Evolutionary conservation across 495 filamentous ascomycete genomes (phyloP).

Genomic region (Talaromyces ruber): DNA sequence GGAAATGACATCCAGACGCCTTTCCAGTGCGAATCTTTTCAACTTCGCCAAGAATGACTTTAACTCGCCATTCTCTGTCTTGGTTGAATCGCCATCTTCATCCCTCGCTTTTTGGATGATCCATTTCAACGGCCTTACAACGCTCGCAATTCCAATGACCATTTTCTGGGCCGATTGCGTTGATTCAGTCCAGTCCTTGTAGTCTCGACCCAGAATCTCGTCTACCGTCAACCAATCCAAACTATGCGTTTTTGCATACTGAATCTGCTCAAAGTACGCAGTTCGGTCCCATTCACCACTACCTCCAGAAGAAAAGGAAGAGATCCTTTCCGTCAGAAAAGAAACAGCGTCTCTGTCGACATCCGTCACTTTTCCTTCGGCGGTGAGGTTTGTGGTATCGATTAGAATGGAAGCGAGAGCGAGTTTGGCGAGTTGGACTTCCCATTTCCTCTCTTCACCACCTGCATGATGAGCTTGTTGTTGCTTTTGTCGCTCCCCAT

Average conservation of each 20-base stretch:
- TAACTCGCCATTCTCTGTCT: conserved; percentile 17
- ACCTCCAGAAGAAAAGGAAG: conserved; percentile 16
- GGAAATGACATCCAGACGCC: conserved; percentile 53
- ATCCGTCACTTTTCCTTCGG: conserved; percentile 62
- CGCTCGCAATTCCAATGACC: conserved; percentile 65
- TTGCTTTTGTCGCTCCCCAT: not conserved
- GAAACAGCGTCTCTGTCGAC: conserved; percentile 56
- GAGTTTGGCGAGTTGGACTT: conserved; percentile 60
- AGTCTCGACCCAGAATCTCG: conserved; percentile 83
- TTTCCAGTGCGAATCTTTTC: conserved; percentile 45
- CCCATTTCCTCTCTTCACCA: conserved; percentile 20
- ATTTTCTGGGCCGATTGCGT: conserved; percentile 17
- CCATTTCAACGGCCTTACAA: conserved; percentile 59
- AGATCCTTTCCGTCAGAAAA: conserved; percentile 51
- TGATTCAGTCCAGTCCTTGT: conserved; percentile 75
- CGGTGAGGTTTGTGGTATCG: conserved; percentile 70
- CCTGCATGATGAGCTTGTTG: conserved; percentile 4
- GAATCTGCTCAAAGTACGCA: conserved; percentile 55
- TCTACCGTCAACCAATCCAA: conserved; percentile 56
- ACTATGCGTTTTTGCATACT: conserved; percentile 58
- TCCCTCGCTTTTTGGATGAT: conserved; percentile 46
- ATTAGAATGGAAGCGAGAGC: conserved; percentile 74
- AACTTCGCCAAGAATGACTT: conserved; percentile 40
- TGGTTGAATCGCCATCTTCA: conserved; percentile 15
- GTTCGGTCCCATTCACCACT: conserved; percentile 43